Evolutionary conservation across 768 basidiomycete genomes (phyloP), one percentile per base, ranked within the genome.

Genomic region (Flagelloscypha sp.): DNA sequence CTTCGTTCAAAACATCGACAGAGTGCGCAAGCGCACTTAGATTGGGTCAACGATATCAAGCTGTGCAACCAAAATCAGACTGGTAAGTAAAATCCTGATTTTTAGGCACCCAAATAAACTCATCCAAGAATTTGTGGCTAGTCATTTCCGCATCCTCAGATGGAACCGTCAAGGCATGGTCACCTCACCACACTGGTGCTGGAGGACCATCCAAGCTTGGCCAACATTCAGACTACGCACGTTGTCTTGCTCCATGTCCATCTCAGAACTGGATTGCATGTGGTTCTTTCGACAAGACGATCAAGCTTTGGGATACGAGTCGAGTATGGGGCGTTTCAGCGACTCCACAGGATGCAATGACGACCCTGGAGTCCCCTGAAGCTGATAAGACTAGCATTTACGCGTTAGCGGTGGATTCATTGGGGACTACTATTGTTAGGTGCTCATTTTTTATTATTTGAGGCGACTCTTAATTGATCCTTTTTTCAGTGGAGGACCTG

Each of bases 81-180:
- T 3, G 64, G 86, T 82, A 32, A 28, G 76, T 59, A 3, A 11
- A 19, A 24, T 3, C 22, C 28, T 41, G 11, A 27, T 13, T 18
- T 33, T 12, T 24, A 24, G 24, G n/a, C 21, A 13, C 29, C 27
- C 23, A 30, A 31, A 43, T 44, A 37, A 51, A 20, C n/a, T 25
- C 15, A 11, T 27, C 27, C 11, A n/a, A n/a, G n/a, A n/a, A n/a
- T n/a, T n/a, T n/a, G n/a, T n/a, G n/a, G n/a, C 4, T 44, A 79
- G 86, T 97, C 29, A 72, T 97, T 25, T 89, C 93, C 37, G 92
- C 87, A 0, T 98, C 95, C 1, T 94, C 93, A 2, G 94, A 98
- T 52, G 92, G 93, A 12, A 89, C 90, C 9, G 67, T 99, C 47
- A 85, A 92, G 50, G 78, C 89, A 0, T 98, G 95, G 94, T 79